These are phyloP conservation scores for Spergularia azorica DNA, from an alignment of 179 eudicot genomes.

Conservation along the genomic window DNA sequence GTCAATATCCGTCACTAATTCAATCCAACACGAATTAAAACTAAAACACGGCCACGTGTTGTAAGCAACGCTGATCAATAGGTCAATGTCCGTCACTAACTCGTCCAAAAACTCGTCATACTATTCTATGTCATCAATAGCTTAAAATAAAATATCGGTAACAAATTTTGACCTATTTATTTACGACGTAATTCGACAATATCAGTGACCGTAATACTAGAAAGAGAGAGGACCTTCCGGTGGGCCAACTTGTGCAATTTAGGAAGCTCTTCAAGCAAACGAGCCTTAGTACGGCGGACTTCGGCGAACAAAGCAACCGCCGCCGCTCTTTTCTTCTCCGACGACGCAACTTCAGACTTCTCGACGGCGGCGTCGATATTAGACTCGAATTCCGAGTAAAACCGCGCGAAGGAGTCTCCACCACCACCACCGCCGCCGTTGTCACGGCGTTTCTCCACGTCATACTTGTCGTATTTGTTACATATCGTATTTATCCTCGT, in stretches of 20 bases:
- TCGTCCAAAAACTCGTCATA: too few relatives aligned
- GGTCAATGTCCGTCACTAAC: too few relatives aligned
- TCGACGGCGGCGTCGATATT: slow-evolving; percentile 21
- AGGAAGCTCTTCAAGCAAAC: slow-evolving; percentile 75
- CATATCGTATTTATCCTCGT: slow-evolving; percentile 39
- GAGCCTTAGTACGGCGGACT: slow-evolving; percentile 72
- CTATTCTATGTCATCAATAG: too few relatives aligned
- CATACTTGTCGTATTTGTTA: slow-evolving; percentile 42
- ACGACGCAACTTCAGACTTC: slow-evolving; percentile 66
- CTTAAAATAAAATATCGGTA: too few relatives aligned
- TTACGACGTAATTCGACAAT: too few relatives aligned
- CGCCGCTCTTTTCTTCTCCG: slow-evolving; percentile 69
- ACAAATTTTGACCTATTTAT: too few relatives aligned
- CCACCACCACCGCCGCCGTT: slow-evolving; percentile 18
- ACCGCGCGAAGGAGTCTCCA: slow-evolving; percentile 30
- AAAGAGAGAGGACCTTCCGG: slow-evolving; percentile 48
- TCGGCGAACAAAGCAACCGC: slow-evolving; percentile 79
- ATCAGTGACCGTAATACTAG: too few relatives aligned
- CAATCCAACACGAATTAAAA: too few relatives aligned
- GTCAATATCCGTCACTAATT: too few relatives aligned
- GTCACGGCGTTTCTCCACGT: slow-evolving; percentile 31
- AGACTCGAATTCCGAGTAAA: slow-evolving; percentile 36
- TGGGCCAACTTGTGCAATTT: slow-evolving; percentile 74
- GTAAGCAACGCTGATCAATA: too few relatives aligned
- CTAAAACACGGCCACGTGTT: too few relatives aligned